Base-by-base conservation (phyloP, 2,329 filamentous ascomycete species). In the Plectosphaerella plurivora region DNA sequence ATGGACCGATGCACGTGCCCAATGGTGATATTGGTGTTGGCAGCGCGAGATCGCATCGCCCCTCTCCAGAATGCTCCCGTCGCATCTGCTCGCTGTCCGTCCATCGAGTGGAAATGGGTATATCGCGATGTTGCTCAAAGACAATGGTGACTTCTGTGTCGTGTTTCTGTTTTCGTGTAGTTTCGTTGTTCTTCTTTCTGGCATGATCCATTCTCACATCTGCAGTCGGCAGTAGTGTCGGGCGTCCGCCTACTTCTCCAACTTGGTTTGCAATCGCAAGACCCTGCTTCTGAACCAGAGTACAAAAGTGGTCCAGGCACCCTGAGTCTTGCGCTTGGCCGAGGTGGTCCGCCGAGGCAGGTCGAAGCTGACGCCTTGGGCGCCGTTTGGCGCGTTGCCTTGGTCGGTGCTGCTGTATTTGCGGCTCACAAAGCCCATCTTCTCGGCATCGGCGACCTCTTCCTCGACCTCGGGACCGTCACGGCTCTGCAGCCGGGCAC, bases 201-300 rank as follows among this genome's bases (percentile, higher is more conserved):
- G 37, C 14, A 39, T n/a, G 14, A n/a, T 39, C 35, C 11, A 12
- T 39, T 39, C 15, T 39, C 35, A 37, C 35, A 4, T 37, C 11
- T 37, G 35, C 11, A 3, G 35, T 12, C 14, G 22, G 22, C 22
- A 22, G 37, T 39, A 39, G 14, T 14, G 15, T 16, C 37, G 37
- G 16, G 10, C 7, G 37, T n/a, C 15, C 5, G n/a, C 41, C 41
- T 44, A 44, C 41, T 44, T 39, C 53, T 58, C 60, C 28, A 57
- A 57, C 50, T 63, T 63, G 49, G 67, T 53, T 10, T 52, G 60
- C 54, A 76, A 63, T 7, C 73, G 69, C 46, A 81, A 65, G 33
- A 81, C 67, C 54, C 76, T 73, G n/a, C 83, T 86, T 54, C 82
- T 73, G 24, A 87, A 64, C 83, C 83, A 87, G 51, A 87, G 72